Percentiles rank a stretch among this genome's conserved stretches.
Evolutionary conservation across 2,329 filamentous ascomycete genomes (phyloP).

Genomic region (Dactylonectria estremocensis): DNA sequence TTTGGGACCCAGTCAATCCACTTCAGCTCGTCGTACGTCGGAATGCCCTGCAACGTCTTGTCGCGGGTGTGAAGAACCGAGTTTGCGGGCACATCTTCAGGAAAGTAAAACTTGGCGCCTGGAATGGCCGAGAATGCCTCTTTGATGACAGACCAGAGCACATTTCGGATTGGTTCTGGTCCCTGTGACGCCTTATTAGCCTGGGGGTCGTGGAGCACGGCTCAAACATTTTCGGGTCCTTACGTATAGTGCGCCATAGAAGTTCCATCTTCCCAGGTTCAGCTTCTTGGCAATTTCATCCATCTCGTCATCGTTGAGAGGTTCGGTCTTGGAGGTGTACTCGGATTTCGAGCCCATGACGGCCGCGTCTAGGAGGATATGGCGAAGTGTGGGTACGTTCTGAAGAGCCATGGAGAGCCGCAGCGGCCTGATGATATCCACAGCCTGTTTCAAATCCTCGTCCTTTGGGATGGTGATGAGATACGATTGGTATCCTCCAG

Average conservation of each 20-base stretch:
- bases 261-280: slow-evolving; percentile 42
- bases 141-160: slow-evolving; percentile 38
- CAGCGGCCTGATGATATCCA: slow-evolving; percentile 42
- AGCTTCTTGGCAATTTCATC: slow-evolving; percentile 38
- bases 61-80: slow-evolving; percentile 34
- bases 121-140: slow-evolving; percentile 37
- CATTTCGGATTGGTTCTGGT: slow-evolving; percentile 35
- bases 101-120: slow-evolving; percentile 41
- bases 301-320: slow-evolving; percentile 29
- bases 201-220: fast-evolving
- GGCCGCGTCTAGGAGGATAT: slow-evolving; percentile 40
- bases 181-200: slow-evolving; percentile 13
- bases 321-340: slow-evolving; percentile 29
- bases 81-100: slow-evolving; percentile 39
- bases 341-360: slow-evolving; percentile 29
- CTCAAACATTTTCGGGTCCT: not conserved
- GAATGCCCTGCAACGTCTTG: slow-evolving; percentile 37
- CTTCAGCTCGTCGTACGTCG: slow-evolving; percentile 37
- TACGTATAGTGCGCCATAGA: slow-evolving; percentile 41
- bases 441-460: slow-evolving; percentile 38
- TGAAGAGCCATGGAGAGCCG: slow-evolving; percentile 41
- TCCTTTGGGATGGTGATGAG: slow-evolving; percentile 41
- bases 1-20: slow-evolving; percentile 43
- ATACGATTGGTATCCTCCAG: slow-evolving; percentile 37
- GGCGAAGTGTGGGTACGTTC: slow-evolving; percentile 40